Conservation (phyloP, 139 green algal species). For the Auxenochlorella pyrenoidosa region DNA sequence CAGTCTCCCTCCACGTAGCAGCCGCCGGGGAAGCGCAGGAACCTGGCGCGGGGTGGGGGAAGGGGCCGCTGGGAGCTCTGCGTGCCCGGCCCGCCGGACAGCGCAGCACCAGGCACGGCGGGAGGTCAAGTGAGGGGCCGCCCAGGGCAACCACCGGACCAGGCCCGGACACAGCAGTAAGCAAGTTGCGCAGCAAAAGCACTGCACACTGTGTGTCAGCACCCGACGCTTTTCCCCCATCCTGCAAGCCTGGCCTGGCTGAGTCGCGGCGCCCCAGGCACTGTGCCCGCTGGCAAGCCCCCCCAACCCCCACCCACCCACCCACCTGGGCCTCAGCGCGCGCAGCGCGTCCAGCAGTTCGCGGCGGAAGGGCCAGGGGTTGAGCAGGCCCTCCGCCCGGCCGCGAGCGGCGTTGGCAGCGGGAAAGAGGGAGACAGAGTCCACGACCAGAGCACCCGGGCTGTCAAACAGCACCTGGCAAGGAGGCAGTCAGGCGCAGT, state of each 20-base stretch:
- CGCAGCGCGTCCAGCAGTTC: conserved; percentile 49
- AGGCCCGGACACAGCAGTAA: no score
- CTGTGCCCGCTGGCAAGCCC: no score
- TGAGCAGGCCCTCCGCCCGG: conserved; percentile 10
- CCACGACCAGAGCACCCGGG: conserved; percentile 26
- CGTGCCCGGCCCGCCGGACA: no score
- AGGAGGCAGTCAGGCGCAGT: not conserved
- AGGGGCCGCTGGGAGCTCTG: not conserved
- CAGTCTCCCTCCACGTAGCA: conserved; percentile 75
- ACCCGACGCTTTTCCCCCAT: no score
- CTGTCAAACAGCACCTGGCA: conserved; percentile 27
- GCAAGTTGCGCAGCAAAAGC: no score
- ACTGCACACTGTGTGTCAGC: no score
- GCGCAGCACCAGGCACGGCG: no score
- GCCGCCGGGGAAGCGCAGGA: conserved; percentile 71
- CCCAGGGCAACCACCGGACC: no score
- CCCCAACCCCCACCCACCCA: not conserved
- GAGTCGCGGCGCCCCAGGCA: no score
- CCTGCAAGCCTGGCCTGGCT: no score
- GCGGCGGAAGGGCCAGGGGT: conserved; percentile 52
- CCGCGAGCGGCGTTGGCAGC: conserved; percentile 29
- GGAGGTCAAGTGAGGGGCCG: no score
- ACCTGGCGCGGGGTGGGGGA: conserved; percentile 22
- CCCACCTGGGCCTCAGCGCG: not conserved
- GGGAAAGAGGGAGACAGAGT: conserved; percentile 49